phyloP scores from a whole-genome alignment of 192 early-diverging fungal genomes.

The Coemansia asiatica region DNA sequence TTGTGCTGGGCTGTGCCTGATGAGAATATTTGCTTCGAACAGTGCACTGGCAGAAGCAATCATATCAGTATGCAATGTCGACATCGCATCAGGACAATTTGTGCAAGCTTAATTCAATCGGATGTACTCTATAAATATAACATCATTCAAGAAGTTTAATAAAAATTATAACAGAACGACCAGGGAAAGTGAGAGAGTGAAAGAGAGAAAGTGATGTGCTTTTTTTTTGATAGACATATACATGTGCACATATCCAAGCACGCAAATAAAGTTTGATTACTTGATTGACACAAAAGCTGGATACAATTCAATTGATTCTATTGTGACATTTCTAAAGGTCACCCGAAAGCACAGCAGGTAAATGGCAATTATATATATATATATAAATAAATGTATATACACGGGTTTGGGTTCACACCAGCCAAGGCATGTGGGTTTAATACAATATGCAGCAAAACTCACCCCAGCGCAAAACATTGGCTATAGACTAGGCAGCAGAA shows the following conservation, averaged over 20 bases:
- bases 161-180: no score
- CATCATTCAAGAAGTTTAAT: neutral
- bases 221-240: neutral
- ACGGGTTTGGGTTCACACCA: slow-evolving; percentile 1
- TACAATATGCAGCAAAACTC: neutral
- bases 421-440: neutral
- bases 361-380: neutral
- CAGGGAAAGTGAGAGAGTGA: neutral
- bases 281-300: neutral
- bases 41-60: neutral
- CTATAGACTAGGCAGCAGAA: neutral
- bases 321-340: neutral
- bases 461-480: neutral
- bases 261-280: neutral
- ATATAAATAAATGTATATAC: no score
- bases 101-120: slow-evolving; percentile 1
- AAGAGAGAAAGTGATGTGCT: neutral
- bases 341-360: neutral
- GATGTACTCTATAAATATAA: neutral
- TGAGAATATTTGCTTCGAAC: neutral
- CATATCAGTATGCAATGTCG: neutral
- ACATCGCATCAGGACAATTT: slow-evolving; percentile 1
- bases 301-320: neutral
- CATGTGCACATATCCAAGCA: neutral
- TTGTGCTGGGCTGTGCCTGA: neutral